Evolutionary conservation across 2,329 filamentous ascomycete species (phyloP).

Genomic region (Didymella keratinophila): DNA sequence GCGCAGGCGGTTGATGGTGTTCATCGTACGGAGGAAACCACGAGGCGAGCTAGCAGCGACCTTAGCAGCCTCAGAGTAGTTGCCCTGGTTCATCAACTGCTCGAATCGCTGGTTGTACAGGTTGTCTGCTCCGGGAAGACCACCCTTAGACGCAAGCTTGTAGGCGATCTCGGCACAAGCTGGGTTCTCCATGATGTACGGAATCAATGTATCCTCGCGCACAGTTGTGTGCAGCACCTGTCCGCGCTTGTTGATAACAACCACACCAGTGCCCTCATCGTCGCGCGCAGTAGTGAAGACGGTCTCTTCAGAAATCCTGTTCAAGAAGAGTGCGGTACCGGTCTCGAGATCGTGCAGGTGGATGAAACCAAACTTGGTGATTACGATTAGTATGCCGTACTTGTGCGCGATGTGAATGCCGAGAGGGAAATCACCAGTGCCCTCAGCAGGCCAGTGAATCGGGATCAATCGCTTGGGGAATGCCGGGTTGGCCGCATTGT

Average conservation of each 20-base stretch:
- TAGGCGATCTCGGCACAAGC: constrained; percentile 93
- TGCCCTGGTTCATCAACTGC: constrained; percentile 78
- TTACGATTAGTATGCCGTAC: constrained; percentile 95
- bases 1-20: constrained; percentile 98
- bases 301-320: constrained; percentile 98
- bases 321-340: constrained; percentile 97
- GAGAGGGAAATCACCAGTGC: constrained; percentile 95
- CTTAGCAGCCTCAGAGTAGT: constrained; percentile 89
- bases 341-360: constrained; percentile 98
- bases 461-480: constrained; percentile 97
- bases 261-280: constrained; percentile 81
- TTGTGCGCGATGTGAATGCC: constrained; percentile 96
- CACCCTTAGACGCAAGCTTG: constrained; percentile 93
- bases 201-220: constrained; percentile 89
- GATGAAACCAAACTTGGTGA: constrained; percentile 99
- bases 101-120: constrained; percentile 95
- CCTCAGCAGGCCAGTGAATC: constrained; percentile 96
- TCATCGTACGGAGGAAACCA: constrained; percentile 90
- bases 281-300: constrained; percentile 95
- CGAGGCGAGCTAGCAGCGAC: constrained; percentile 95
- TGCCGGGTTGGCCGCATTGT: constrained; percentile 83
- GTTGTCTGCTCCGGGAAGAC: constrained; percentile 91
- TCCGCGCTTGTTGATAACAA: constrained; percentile 96
- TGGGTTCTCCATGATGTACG: constrained; percentile 95
- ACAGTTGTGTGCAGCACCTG: constrained; percentile 94